A percentile compares a stretch with the other conserved stretches of the same genome.
These are phyloP conservation scores for Termitomyces bulborhizus DNA, from an alignment of 768 basidiomycete species.

Conservation along the genomic window DNA sequence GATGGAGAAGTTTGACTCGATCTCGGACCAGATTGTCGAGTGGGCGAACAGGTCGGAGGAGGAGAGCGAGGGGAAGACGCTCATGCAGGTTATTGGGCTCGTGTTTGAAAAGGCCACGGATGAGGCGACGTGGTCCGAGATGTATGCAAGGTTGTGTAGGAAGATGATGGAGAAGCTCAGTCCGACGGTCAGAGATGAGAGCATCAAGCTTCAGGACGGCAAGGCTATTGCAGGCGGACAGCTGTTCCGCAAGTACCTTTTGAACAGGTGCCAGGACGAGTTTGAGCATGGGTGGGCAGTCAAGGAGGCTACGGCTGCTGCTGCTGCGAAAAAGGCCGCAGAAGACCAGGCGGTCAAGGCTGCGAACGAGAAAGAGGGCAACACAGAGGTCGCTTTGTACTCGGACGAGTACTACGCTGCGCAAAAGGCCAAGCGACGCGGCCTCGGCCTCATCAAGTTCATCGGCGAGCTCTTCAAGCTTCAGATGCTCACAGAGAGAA, in stretches of 20 bases:
- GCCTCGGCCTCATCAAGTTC: constrained; percentile 95
- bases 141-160: constrained; percentile 93
- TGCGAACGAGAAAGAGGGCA: constrained; percentile 53
- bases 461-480: constrained; percentile 98
- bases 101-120: constrained; percentile 98
- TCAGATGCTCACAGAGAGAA: constrained; percentile 96
- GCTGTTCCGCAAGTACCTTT: constrained; percentile 93
- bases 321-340: constrained; percentile 78
- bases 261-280: constrained; percentile 96
- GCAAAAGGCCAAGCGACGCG: constrained; percentile 95
- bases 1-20: constrained; percentile 94
- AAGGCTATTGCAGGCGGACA: constrained; percentile 90
- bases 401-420: constrained; percentile 96
- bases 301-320: constrained; percentile 81
- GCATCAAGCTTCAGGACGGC: constrained; percentile 74
- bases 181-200: constrained; percentile 81
- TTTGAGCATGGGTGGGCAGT: constrained; percentile 95
- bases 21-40: constrained; percentile 89
- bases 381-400: constrained; percentile 67
- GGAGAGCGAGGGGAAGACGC: constrained; percentile 89
- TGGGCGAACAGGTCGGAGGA: constrained; percentile 94
- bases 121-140: constrained; percentile 92
- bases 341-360: constrained; percentile 78
- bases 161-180: constrained; percentile 96
- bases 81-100: constrained; percentile 93